Evolutionary conservation across 2,329 filamentous ascomycete species (phyloP).

Genomic region (Exserohilum rostratum): DNA sequence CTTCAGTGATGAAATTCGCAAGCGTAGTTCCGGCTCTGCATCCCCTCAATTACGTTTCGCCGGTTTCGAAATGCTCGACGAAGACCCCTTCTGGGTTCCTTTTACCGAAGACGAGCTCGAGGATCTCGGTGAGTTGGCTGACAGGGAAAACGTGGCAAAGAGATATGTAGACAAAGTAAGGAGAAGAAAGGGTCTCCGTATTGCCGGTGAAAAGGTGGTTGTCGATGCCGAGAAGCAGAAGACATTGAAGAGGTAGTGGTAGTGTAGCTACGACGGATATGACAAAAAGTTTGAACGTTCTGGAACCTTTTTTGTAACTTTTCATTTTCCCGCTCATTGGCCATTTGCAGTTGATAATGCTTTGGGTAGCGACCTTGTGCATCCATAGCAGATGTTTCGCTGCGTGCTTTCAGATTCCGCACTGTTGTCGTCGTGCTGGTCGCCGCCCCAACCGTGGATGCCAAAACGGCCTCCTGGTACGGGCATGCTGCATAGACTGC

Average conservation of each 20-base stretch:
- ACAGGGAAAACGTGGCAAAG: constrained; percentile 95
- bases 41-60: constrained; percentile 92
- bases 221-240: constrained; percentile 93
- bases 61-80: constrained; percentile 89
- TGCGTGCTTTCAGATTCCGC: constrained; percentile 27
- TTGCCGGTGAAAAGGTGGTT: constrained; percentile 68
- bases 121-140: constrained; percentile 91
- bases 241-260: constrained; percentile 65
- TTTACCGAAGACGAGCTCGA: constrained; percentile 96
- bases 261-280: too few relatives aligned
- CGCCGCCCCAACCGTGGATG: constrained; percentile 65
- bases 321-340: neutral
- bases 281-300: too few relatives aligned
- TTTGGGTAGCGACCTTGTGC: constrained; percentile 62
- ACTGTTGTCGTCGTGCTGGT: constrained; percentile 54
- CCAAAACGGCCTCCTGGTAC: constrained; percentile 68
- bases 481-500: constrained; percentile 72
- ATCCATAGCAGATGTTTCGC: constrained; percentile 71
- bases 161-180: constrained; percentile 92
- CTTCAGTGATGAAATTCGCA: constrained; percentile 95
- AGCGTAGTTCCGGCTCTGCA: constrained; percentile 87
- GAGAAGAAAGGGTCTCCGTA: constrained; percentile 82
- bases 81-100: constrained; percentile 98
- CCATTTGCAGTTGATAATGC: neutral
- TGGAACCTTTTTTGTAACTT: neutral